Evolutionary conservation across 73 alveolate species (phyloP).

Genomic region (Paramecium sexaurelia): DNA sequence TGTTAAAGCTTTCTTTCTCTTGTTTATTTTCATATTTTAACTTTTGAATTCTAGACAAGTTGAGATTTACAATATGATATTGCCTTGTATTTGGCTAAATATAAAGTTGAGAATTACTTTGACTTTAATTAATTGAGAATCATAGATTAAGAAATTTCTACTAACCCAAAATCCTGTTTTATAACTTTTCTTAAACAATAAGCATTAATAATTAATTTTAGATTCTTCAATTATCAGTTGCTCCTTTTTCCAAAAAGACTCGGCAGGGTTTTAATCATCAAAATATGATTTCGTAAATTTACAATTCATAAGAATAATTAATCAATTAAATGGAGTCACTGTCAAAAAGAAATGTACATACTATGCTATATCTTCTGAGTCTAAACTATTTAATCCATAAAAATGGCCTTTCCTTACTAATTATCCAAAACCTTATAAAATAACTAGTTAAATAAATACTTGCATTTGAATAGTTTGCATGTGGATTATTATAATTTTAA

Average conservation of each 20-base stretch:
- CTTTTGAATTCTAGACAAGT: not conserved
- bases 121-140: not conserved
- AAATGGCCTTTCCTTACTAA: slow-evolving; percentile 62
- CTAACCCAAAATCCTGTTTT: slow-evolving; percentile 32
- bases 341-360: slow-evolving; percentile 68
- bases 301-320: slow-evolving; percentile 6
- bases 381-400: slow-evolving; percentile 62
- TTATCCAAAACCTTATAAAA: slow-evolving; percentile 44
- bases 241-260: not conserved
- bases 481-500: slow-evolving; percentile 23
- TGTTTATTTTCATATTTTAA: not conserved
- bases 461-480: slow-evolving; percentile 27
- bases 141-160: not conserved
- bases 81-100: not conserved
- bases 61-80: not conserved
- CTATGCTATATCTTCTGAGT: slow-evolving; percentile 66
- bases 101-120: not conserved
- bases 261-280: not conserved
- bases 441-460: not conserved
- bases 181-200: not conserved
- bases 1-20: not conserved
- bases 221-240: not conserved
- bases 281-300: not conserved
- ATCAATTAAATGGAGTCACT: slow-evolving; percentile 60
- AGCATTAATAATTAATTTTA: not conserved